These are phyloP conservation scores for Naematelia aurantialba DNA, from an alignment of 768 basidiomycete genomes.

Conservation along the genomic window DNA sequence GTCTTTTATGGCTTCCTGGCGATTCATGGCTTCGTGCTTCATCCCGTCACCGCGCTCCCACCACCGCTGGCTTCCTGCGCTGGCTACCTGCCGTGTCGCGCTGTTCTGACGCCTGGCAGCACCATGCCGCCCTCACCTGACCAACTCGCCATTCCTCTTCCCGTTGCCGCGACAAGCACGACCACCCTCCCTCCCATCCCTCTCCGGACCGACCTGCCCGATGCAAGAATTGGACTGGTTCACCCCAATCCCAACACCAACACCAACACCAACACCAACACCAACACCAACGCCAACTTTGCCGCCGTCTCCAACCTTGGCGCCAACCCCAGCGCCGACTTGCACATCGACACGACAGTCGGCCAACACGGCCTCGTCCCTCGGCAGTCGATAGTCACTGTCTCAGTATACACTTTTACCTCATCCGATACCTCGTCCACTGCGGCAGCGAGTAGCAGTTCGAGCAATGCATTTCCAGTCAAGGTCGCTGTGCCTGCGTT, in stretches of 20 bases:
- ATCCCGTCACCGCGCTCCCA: too few species aligned
- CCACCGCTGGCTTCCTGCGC: too few species aligned
- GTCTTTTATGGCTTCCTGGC: too few species aligned
- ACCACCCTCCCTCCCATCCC: background rate
- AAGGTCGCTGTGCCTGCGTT: constrained; percentile 38
- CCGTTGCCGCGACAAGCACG: too few species aligned
- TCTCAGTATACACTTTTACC: constrained; percentile 5
- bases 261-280: background rate
- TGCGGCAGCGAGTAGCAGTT: background rate
- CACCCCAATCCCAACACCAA: background rate
- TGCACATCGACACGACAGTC: background rate
- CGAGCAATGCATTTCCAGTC: constrained; percentile 19
- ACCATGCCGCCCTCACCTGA: background rate
- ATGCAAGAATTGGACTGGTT: too few species aligned
- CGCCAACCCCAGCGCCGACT: background rate
- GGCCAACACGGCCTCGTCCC: background rate
- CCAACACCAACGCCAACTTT: background rate
- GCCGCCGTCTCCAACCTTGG: too few species aligned
- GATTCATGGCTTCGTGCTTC: too few species aligned
- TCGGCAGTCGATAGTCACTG: constrained; percentile 5
- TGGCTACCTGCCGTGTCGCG: too few species aligned
- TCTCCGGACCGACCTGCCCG: background rate
- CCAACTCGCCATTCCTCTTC: too few species aligned
- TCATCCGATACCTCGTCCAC: background rate
- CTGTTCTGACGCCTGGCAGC: background rate